Base-by-base conservation (phyloP, 116 monocot genomes). In the Cymodocea nodosa region DNA sequence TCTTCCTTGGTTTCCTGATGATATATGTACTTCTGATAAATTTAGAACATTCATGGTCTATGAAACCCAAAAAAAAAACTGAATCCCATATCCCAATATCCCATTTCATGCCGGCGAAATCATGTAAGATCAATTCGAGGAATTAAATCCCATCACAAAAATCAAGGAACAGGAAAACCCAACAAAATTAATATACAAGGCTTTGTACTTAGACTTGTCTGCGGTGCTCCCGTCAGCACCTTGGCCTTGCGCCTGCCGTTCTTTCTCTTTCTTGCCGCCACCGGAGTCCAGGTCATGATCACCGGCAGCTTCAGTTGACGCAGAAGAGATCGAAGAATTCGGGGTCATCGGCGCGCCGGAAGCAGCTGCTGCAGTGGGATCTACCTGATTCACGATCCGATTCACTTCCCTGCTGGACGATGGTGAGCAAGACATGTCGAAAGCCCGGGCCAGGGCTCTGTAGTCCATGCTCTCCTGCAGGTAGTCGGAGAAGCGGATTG, bases 241-340 rank as follows among this genome's bases (percentile, higher is more conserved):
- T 12, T 14, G 49, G 3, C 14, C 14, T 19, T 34, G 30, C 4
- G n/a, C n/a, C 17, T 52, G 52, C 35, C 16, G 52, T 8, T 52
- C 8, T 68, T 48, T 35, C 75, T 82, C 54, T 12, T 44, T 44
- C 44, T 65, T 80, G 63, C 71, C 66, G 71, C 64, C 67, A 4
- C 17, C 73, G 0, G 78, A 67, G 7, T 69, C 70, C 69, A 10
- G 44, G 19, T 77, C 86, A 18, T 84, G 77, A 15, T 87, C 82
- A 4, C 76, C 82, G 13, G 59, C 77, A 13, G 71, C 79, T 77
- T 90, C 90, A 1, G 67, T 71, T 0, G 87, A 91, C 16, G 91
- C 84, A 4, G 80, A 86, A 37, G 86, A 87, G 18, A 73, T 39
- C 23, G 84, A 84, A 3, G 87, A 87, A 67, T 84, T 84, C 4